Evolutionary conservation across 768 basidiomycete genomes (phyloP), one percentile per base, ranked within the genome.

Genomic region (Serendipita sp.): DNA sequence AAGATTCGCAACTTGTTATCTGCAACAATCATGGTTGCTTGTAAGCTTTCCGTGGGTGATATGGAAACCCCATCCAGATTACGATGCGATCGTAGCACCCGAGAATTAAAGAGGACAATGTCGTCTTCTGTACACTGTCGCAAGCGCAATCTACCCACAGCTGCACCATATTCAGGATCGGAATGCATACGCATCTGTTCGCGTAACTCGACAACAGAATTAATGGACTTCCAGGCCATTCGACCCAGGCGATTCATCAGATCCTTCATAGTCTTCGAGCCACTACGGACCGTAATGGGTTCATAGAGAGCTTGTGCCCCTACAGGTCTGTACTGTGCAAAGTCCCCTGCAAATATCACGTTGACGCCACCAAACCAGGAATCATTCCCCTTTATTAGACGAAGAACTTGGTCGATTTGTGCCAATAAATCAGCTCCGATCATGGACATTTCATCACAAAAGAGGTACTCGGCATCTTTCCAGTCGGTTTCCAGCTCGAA

Each of bases 381-480:
- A 0, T 51, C 45, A 16, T 51, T 44, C 1, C 66, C 74, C 65
- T 75, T 78, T 0, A 75, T 77, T 0, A 69, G 67, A 0, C 38
- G 65, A 0, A 80, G 63, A 0, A 75, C 75, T 24, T 74, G 64
- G 63, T 71, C 73, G 10, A 81, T 73, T 2, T 73, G 34, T 2
- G 30, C 54, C 8, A 79, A 13, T 0, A 77, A 48, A 32, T 72
- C 65, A 3, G 35, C 0, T 65, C 77, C 73, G 2, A 79, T 67
- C 75, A 78, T 76, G 0, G 76, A 79, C 0, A 79, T 63, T 63
- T 76, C 74, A 64, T 79, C 78, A 32, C 78, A 68, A 37, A 78
- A 72, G 0, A 78, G 63, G 65, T 72, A 76, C 64, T 78, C 72
- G 1, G 78, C 76, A 13, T 71, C 74, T 64, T 74, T 71, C 77